Conservation (phyloP, 1,284 basidiomycete species). For the Lentinus polychrous region DNA sequence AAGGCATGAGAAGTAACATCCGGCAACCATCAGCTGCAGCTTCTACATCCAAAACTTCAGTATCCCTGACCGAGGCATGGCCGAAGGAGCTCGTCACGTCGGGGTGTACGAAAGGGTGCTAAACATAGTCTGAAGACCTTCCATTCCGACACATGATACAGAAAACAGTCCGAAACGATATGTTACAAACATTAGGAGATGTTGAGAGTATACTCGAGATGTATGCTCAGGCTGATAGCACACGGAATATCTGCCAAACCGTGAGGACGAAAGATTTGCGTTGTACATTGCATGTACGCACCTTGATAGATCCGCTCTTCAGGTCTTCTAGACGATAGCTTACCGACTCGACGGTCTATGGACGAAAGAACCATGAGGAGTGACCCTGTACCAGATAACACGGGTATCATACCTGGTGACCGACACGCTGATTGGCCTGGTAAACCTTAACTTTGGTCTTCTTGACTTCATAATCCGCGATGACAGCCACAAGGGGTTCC, state of each 20-base stretch:
- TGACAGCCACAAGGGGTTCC: constrained; percentile 67
- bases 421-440: constrained; percentile 77
- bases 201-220: no score
- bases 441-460: constrained; percentile 80
- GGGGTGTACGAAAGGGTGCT: no score
- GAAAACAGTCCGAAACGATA: no score
- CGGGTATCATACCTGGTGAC: constrained; percentile 48
- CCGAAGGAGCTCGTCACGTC: no score
- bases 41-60: no score
- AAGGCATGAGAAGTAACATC: no score
- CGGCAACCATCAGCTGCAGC: no score
- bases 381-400: constrained; percentile 7
- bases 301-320: constrained; percentile 78
- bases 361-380: constrained; percentile 13
- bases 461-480: constrained; percentile 78
- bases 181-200: no score
- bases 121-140: no score
- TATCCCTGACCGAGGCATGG: no score
- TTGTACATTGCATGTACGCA: constrained; percentile 24
- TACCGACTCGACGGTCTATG: constrained; percentile 67
- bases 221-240: constrained; percentile 8
- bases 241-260: constrained; percentile 24
- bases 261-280: neutral
- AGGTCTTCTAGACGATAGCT: constrained; percentile 87
- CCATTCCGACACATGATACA: no score